phyloP scores from a whole-genome alignment of 345 rosid species.

The Ceriops decandra region DNA sequence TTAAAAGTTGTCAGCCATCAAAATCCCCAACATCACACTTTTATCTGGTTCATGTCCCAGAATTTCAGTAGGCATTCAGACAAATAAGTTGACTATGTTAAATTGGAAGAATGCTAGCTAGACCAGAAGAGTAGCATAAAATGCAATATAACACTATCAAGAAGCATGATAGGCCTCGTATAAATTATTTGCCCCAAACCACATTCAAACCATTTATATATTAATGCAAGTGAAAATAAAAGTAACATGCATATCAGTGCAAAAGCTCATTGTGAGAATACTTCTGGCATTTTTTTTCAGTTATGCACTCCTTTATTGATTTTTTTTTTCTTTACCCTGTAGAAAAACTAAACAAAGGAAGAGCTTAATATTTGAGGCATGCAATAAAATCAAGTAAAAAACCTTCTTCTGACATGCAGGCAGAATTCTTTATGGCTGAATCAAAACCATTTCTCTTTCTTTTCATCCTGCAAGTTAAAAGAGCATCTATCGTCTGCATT shows the following conservation, averaged over 20 bases:
- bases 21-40: no score
- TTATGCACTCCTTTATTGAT: slow-evolving; percentile 1
- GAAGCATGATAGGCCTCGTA: background rate
- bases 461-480: slow-evolving; percentile 74
- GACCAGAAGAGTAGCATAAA: background rate
- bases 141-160: background rate
- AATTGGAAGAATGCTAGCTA: slow-evolving; percentile 14
- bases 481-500: slow-evolving; percentile 70
- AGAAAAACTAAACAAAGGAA: slow-evolving; percentile 6
- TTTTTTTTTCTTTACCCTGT: background rate
- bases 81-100: background rate
- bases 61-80: background rate
- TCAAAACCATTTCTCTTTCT: slow-evolving; percentile 52
- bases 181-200: background rate
- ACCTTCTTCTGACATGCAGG: slow-evolving; percentile 52
- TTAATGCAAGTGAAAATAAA: background rate
- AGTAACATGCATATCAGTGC: background rate
- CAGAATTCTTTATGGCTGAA: slow-evolving; percentile 25
- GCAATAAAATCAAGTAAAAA: background rate
- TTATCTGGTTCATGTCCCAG: no score
- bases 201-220: no score
- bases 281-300: background rate
- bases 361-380: background rate
- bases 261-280: background rate
- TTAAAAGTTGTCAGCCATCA: no score